Evolutionary conservation across 495 filamentous ascomycete genomes (phyloP).

Genomic region (Hyaloscypha finlandica): DNA sequence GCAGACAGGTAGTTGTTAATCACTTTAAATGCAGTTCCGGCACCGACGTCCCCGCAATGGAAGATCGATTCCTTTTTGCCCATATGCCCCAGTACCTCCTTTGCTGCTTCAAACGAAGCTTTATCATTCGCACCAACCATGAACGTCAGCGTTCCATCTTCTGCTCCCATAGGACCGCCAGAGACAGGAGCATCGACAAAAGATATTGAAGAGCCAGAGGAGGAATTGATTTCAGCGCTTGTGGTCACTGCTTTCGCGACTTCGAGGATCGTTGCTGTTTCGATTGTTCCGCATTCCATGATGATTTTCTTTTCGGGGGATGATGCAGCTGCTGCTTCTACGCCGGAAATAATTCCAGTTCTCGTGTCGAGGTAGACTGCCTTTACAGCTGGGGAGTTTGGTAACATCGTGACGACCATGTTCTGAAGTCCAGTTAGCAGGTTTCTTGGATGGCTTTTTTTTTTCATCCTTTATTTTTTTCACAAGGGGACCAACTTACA

Average conservation of each 20-base stretch:
- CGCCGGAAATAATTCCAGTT: slow-evolving; percentile 4
- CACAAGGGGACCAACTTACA: neutral
- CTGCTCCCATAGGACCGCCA: slow-evolving; percentile 10
- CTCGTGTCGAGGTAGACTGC: neutral
- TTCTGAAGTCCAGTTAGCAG: neutral
- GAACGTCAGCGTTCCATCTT: slow-evolving; percentile 11
- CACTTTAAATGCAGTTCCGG: slow-evolving; percentile 1
- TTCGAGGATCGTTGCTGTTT: slow-evolving; percentile 6
- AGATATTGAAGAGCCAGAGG: neutral
- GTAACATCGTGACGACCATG: slow-evolving; percentile 14
- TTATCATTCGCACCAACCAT: slow-evolving; percentile 5
- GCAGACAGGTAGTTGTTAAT: slow-evolving; percentile 17
- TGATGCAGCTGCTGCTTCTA: neutral
- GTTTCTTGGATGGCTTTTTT: neutral
- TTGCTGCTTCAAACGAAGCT: neutral
- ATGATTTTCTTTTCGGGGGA: neutral
- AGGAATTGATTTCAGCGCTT: neutral
- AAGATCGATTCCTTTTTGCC: slow-evolving; percentile 1
- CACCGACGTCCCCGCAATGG: neutral
- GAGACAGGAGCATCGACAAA: slow-evolving; percentile 17
- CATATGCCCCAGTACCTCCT: slow-evolving; percentile 1
- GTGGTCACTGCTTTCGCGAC: neutral
- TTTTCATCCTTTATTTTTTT: too few species aligned
- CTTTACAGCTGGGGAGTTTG: neutral
- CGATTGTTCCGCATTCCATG: slow-evolving; percentile 17